phyloP scores from a whole-genome alignment of 2,329 filamentous ascomycete species.

The Aspergillus fumigatiaffinis region DNA sequence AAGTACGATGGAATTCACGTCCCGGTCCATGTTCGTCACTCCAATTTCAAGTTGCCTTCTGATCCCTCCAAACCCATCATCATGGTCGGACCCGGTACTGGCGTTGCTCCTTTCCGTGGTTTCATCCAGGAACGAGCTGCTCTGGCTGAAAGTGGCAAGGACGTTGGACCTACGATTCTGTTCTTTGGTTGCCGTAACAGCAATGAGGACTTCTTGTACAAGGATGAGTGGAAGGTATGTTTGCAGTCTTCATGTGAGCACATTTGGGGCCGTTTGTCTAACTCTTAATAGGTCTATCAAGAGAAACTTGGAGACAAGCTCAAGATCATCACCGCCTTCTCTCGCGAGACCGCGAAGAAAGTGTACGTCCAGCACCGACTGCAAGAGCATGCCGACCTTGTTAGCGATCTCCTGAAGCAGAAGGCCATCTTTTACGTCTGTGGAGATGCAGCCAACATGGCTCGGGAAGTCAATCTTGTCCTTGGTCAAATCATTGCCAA shows the following conservation, averaged over 20 bases:
- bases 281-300: conserved; percentile 66
- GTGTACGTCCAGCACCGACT: conserved; percentile 96
- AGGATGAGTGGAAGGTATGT: conserved; percentile 86
- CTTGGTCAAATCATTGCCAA: conserved; percentile 82
- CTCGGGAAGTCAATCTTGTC: conserved; percentile 84
- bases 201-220: conserved; percentile 89
- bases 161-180: conserved; percentile 80
- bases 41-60: conserved; percentile 98
- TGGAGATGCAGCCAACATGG: conserved; percentile 96
- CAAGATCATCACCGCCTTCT: conserved; percentile 89
- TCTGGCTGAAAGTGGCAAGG: conserved; percentile 72
- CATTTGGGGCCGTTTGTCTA: conserved; percentile 1
- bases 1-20: conserved; percentile 96
- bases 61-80: conserved; percentile 92
- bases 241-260: neutral
- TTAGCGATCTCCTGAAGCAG: conserved; percentile 80
- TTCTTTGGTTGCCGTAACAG: conserved; percentile 93
- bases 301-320: conserved; percentile 82
- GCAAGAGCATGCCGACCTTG: conserved; percentile 73
- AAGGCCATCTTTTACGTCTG: conserved; percentile 97
- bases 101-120: conserved; percentile 91
- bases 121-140: conserved; percentile 93
- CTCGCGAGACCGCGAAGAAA: conserved; percentile 80
- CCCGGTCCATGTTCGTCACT: conserved; percentile 92
- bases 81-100: conserved; percentile 93